A percentile compares a stretch with the other conserved stretches of the same genome.
Conservation (phyloP, 1,284 basidiomycete species). For the Rhodotorula sp. region DNA sequence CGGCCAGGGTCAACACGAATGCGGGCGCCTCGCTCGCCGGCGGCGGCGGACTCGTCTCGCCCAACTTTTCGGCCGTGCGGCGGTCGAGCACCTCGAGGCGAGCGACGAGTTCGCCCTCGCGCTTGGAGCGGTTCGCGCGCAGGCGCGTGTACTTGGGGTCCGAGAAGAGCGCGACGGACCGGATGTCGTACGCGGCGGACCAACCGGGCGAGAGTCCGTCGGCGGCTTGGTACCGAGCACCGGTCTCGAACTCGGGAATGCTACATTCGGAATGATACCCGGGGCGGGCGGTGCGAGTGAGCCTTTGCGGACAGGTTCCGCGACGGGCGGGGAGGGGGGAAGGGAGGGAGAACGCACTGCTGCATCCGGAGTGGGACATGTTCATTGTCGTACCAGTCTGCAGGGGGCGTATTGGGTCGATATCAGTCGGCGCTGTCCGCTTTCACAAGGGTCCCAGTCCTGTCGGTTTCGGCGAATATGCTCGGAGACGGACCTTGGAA, state of each 20-base stretch:
- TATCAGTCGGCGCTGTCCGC: background rate
- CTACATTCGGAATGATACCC: slow-evolving; percentile 35
- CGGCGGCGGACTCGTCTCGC: slow-evolving; percentile 38
- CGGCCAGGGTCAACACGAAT: slow-evolving; percentile 30
- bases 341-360: slow-evolving; percentile 28
- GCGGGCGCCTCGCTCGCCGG: slow-evolving; percentile 17
- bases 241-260: slow-evolving; percentile 46
- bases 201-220: slow-evolving; percentile 42
- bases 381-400: slow-evolving; percentile 53
- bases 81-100: slow-evolving; percentile 49
- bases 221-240: slow-evolving; percentile 44
- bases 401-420: no score
- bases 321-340: no score
- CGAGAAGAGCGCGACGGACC: slow-evolving; percentile 45
- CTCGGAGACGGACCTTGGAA: slow-evolving; percentile 44
- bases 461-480: no score
- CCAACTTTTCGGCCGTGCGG: slow-evolving; percentile 47
- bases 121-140: slow-evolving; percentile 46
- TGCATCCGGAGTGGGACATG: slow-evolving; percentile 50
- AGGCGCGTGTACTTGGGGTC: slow-evolving; percentile 48
- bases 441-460: background rate
- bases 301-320: background rate
- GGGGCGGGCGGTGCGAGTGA: slow-evolving; percentile 20
- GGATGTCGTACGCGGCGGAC: slow-evolving; percentile 50
- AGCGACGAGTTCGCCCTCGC: slow-evolving; percentile 49